Evolutionary conservation across 2,329 filamentous ascomycete species (phyloP), one percentile per base, ranked within the genome.

Genomic region (Aureobasidium namibiae): DNA sequence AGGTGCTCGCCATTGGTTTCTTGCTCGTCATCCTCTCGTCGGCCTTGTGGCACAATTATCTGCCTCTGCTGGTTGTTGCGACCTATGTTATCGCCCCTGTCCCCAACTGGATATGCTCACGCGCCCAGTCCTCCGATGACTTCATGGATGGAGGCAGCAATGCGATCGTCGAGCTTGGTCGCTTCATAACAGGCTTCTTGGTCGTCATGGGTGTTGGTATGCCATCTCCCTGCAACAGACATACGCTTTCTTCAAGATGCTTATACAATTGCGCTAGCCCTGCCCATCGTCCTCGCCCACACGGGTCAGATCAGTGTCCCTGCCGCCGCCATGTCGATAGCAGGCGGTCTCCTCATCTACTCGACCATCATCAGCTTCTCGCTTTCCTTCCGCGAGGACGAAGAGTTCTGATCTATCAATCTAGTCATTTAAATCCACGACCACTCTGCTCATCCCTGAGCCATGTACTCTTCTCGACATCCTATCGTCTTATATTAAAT

Each of bases 1-100:
- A 89, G 86, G 81, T 99, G 73, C 90, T 99, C 65, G 94, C 94
- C 67, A 94, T 99, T 69, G 94, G 94, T 68, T 99, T 99, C 79
- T 89, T 99, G 69, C 90, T 99, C 67, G 94, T 97, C 67, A 99
- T 99, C 75, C 89, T 99, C 69, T 96, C 92, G 64, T 95, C 92
- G 72, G 94, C 94, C 53, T 85, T 99, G 66, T 99, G 88, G 83
- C 83, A 92, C 72, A 90, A 90, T 76, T 99, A 95, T 83, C 90
- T 94, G 69, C 91, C 94, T 59, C 85, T 99, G 64, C 84, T 97
- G 64, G 94, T 99, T 67, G 94, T 99, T 64, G 92, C 86, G 67
- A 97, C 92, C 67, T 99, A 96, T 78, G 84, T 96, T 65, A 74
- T 97, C 68, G 94, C 94, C 59, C 94, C 94, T 31, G 75, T 99